These are phyloP conservation scores for Pugionium dolabratum DNA, from an alignment of 345 rosid genomes.

Conservation along the genomic window DNA sequence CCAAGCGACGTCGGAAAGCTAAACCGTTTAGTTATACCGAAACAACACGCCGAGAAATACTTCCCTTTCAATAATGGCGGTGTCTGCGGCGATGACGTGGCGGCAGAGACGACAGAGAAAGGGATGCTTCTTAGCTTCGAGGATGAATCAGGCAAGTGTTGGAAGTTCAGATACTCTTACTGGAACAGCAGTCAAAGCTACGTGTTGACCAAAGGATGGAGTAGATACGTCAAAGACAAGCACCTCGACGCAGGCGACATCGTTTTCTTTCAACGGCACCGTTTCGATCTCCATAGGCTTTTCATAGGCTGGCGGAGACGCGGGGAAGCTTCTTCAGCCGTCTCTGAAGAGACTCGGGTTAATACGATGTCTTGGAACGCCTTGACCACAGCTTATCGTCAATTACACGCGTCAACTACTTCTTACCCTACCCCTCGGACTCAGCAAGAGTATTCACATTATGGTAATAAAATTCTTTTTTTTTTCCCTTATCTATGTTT, in stretches of 20 bases:
- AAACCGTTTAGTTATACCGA: constrained; percentile 88
- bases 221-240: constrained; percentile 82
- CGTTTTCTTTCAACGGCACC: constrained; percentile 63
- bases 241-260: constrained; percentile 78
- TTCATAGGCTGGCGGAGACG: constrained; percentile 78
- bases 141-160: constrained; percentile 77
- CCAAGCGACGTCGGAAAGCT: constrained; percentile 94
- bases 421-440: constrained; percentile 34
- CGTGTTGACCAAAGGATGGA: constrained; percentile 92
- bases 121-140: constrained; percentile 69
- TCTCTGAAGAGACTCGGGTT: constrained; percentile 24
- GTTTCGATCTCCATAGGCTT: constrained; percentile 49
- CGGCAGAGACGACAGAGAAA: constrained; percentile 40
- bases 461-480: constrained; percentile 46
- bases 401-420: constrained; percentile 40
- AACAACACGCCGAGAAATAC: constrained; percentile 87
- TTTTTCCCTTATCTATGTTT: too few species aligned
- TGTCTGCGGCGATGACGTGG: constrained; percentile 23
- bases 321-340: constrained; percentile 32
- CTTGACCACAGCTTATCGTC: constrained; percentile 40
- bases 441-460: constrained; percentile 62
- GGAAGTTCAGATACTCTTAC: constrained; percentile 84
- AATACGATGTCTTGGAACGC: constrained; percentile 34
- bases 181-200: constrained; percentile 89
- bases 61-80: constrained; percentile 58